phyloP scores from a whole-genome alignment of 2,329 filamentous ascomycete genomes.

The Plenodomus tracheiphilus region DNA sequence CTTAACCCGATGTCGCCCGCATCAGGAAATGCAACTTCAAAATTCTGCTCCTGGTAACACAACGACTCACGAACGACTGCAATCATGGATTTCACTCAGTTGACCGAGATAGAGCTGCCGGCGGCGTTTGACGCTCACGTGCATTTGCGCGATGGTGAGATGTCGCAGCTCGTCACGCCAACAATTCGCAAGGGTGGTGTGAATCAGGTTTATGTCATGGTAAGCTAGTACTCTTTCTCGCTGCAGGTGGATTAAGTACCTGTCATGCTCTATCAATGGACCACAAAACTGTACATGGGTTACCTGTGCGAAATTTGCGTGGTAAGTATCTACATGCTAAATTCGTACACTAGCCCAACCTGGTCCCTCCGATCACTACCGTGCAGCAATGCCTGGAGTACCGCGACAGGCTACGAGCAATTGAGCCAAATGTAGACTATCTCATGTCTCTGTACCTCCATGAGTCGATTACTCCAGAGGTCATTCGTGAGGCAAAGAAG shows the following conservation, averaged over 20 bases:
- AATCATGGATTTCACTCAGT: conserved; percentile 45
- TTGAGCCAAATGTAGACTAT: conserved; percentile 55
- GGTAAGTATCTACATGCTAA: not conserved
- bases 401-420: conserved; percentile 46
- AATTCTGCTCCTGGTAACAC: conserved; percentile 11
- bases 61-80: not conserved
- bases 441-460: conserved; percentile 58
- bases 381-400: conserved; percentile 53
- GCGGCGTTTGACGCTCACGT: conserved; percentile 57
- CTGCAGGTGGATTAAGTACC: not conserved
- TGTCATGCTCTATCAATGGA: not conserved
- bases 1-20: conserved; percentile 7
- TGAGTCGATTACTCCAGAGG: conserved; percentile 52
- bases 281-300: no score
- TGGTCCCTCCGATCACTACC: conserved; percentile 55
- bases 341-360: conserved; percentile 47
- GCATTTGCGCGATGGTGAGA: conserved; percentile 56
- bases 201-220: conserved; percentile 59
- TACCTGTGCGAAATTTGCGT: no score
- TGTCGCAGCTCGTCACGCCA: conserved; percentile 56
- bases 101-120: conserved; percentile 51
- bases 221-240: conserved; percentile 28
- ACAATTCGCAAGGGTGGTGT: conserved; percentile 56
- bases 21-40: conserved; percentile 10
- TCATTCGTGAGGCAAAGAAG: conserved; percentile 71